Base-by-base conservation (phyloP, 2,329 filamentous ascomycete species). In the Trichocomaceae sp. region DNA sequence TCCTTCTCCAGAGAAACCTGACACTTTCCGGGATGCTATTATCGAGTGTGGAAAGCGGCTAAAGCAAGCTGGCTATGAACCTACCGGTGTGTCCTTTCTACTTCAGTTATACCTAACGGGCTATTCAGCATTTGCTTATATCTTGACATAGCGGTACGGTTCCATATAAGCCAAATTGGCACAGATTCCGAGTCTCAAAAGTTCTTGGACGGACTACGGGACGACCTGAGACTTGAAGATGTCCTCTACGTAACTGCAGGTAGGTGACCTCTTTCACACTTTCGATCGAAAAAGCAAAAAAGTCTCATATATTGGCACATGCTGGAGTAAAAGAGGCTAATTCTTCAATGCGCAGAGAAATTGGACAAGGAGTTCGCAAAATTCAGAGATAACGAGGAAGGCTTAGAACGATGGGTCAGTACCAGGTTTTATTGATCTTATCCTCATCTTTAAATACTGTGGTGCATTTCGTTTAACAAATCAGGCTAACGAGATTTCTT, bases 91-190 rank as follows among this genome's bases (percentile, higher is more conserved):
- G 31, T 35, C 31, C 15, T 13, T 35, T 13, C 9, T 52, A 19
- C 12, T 22, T 20, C 15, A 22, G 23, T 13, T 20, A 22, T 12
- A 26, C n/a, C 47, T n/a, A 20, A 9, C 15, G 5, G 5, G n/a
- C 12, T 10, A 20, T 37, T 3, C 17, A 20, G 19, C 10, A 20
- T 19, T 50, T 22, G 17, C 29, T 39, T 10, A 50, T 35, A 19
- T 48, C 12, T 33, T n/a, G 5, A 20, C 22, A 37, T 22, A 50
- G 48, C 48, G 48, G 48, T 50, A 12, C 33, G 13, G n/a, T 50
- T 50, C 20, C 48, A 50, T 19, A 35, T 50, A 9, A 50, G 48
- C 35, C 48, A 41, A 35, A 41, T 50, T 37, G 48, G 48, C 5
- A 22, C 12, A 13, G 48, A 50, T 41, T 19, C 17, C 29, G 20